phyloP scores from a whole-genome alignment of 306 rosid species.

The Glycyrrhiza uralensis region DNA sequence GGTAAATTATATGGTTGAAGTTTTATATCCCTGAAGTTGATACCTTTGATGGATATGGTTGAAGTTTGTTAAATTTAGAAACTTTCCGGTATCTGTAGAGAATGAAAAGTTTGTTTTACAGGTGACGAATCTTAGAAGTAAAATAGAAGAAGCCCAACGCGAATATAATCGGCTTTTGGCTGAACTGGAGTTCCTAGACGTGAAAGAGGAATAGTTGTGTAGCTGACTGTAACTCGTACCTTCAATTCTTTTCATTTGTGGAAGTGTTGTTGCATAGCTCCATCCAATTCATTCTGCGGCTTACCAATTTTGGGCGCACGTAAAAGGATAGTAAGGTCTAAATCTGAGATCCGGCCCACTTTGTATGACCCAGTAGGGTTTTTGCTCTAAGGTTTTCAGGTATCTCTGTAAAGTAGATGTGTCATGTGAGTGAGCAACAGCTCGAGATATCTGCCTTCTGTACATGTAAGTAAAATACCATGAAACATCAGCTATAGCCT shows the following conservation, averaged over 20 bases:
- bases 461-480: background rate
- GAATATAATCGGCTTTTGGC: conserved; percentile 46
- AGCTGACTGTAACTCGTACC: conserved; percentile 30
- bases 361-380: background rate
- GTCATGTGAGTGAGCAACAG: conserved; percentile 13
- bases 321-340: background rate
- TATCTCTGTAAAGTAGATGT: conserved; percentile 14
- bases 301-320: conserved; percentile 1
- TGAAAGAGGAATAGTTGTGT: conserved; percentile 41
- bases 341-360: background rate
- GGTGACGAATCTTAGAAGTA: conserved; percentile 53
- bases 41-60: background rate
- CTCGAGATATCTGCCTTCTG: background rate
- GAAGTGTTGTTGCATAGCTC: conserved; percentile 22
- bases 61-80: background rate
- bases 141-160: conserved; percentile 37
- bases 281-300: conserved; percentile 1
- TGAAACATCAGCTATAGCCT: background rate
- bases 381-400: background rate
- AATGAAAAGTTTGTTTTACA: conserved; percentile 21
- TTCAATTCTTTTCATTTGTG: conserved; percentile 24
- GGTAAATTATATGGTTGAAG: background rate
- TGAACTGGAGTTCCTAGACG: conserved; percentile 34
- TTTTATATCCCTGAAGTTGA: background rate
- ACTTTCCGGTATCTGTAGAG: background rate